Conservation (phyloP, 345 rosid species). For the Salix purpurea region DNA sequence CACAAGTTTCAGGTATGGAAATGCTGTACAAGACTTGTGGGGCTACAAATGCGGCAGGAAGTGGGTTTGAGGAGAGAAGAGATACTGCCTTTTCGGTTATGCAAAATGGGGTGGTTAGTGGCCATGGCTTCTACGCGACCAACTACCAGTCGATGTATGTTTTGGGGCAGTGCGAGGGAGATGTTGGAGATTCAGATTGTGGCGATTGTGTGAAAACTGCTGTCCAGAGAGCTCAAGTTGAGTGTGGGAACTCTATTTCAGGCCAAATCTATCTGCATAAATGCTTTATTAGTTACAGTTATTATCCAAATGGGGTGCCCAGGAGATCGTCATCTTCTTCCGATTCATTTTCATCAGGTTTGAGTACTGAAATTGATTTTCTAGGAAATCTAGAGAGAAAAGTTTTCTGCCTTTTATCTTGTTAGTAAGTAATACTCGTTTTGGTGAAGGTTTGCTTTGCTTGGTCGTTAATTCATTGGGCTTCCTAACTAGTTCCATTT, state of each 20-base stretch:
- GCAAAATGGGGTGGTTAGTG: constrained; percentile 64
- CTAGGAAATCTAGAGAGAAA: background rate
- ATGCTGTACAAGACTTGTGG: constrained; percentile 89
- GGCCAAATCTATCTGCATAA: constrained; percentile 88
- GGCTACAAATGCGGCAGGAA: constrained; percentile 49
- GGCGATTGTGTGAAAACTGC: constrained; percentile 74
- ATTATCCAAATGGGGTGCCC: constrained; percentile 83
- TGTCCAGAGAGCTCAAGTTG: constrained; percentile 78
- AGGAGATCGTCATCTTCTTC: constrained; percentile 45
- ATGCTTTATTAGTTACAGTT: constrained; percentile 75
- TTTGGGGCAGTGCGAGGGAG: constrained; percentile 94
- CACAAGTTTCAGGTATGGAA: constrained; percentile 85
- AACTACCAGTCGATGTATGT: constrained; percentile 64
- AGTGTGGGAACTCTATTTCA: constrained; percentile 77
- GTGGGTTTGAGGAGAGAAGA: constrained; percentile 81
- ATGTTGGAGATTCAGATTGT: constrained; percentile 91
- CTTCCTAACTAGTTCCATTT: no score
- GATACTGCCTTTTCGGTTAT: constrained; percentile 67
- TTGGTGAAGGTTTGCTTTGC: background rate
- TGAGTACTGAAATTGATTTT: background rate
- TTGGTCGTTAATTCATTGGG: background rate
- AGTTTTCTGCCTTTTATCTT: background rate
- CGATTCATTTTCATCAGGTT: constrained; percentile 48
- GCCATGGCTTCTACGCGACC: constrained; percentile 68
- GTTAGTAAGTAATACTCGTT: background rate